phyloP scores from a whole-genome alignment of 768 basidiomycete species.

The Mycena vulgaris region DNA sequence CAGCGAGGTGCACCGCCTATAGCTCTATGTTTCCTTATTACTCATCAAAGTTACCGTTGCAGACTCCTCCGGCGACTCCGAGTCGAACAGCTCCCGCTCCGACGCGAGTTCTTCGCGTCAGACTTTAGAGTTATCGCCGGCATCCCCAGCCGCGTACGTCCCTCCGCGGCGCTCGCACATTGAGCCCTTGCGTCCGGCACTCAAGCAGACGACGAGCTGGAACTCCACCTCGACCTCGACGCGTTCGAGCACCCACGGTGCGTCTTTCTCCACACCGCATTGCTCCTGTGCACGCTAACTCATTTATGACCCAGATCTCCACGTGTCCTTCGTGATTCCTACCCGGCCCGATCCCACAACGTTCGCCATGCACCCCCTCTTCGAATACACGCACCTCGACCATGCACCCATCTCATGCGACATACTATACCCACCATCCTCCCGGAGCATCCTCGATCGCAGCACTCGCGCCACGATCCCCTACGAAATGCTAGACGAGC shows the following conservation, averaged over 20 bases:
- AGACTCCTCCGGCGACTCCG: slow-evolving; percentile 28
- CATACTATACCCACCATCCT: slow-evolving; percentile 68
- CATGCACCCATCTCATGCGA: slow-evolving; percentile 77
- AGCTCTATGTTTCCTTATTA: too few relatives aligned
- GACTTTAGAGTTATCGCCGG: slow-evolving; percentile 34
- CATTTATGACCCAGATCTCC: slow-evolving; percentile 8
- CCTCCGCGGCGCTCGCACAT: slow-evolving; percentile 19
- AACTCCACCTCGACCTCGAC: slow-evolving; percentile 30
- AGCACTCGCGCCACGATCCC: slow-evolving; percentile 69
- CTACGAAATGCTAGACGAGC: slow-evolving; percentile 68
- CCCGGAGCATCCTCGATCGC: slow-evolving; percentile 70
- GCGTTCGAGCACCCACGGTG: slow-evolving; percentile 23
- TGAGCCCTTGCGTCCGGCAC: slow-evolving; percentile 34
- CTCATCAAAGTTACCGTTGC: too few relatives aligned
- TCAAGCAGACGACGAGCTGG: slow-evolving; percentile 36
- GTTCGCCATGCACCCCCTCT: slow-evolving; percentile 68
- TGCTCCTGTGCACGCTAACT: neutral
- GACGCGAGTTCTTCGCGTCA: slow-evolving; percentile 31
- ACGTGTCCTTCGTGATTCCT: slow-evolving; percentile 36
- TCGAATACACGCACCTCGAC: slow-evolving; percentile 69
- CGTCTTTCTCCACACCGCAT: slow-evolving; percentile 4
- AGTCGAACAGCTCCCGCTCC: slow-evolving; percentile 32
- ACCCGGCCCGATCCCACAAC: slow-evolving; percentile 27
- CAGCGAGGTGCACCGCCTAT: neutral
- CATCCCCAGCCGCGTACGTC: neutral